Evolutionary conservation across 306 rosid genomes (phyloP).

Genomic region (Trichosanthes cucumerina): DNA sequence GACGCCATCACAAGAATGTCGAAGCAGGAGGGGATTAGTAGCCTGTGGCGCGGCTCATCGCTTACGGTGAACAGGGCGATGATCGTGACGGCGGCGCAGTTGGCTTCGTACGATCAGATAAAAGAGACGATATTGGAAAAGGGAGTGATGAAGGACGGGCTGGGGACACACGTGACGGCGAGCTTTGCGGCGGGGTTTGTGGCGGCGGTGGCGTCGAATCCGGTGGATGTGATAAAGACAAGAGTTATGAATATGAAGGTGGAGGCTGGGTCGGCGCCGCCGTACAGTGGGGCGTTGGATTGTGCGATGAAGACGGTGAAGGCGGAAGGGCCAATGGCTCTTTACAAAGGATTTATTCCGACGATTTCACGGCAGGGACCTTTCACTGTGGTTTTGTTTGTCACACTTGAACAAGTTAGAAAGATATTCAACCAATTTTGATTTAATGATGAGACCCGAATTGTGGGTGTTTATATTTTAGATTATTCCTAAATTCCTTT

Average conservation of each 20-base stretch:
- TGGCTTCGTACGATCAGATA: conserved; percentile 69
- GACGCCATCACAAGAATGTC: conserved; percentile 61
- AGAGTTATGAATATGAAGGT: conserved; percentile 88
- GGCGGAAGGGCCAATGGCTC: conserved; percentile 74
- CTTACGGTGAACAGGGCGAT: conserved; percentile 90
- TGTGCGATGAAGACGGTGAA: conserved; percentile 62
- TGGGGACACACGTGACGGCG: conserved; percentile 71
- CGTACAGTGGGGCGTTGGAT: conserved; percentile 63
- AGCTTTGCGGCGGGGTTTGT: conserved; percentile 85
- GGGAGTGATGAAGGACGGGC: conserved; percentile 53
- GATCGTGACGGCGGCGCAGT: conserved; percentile 87
- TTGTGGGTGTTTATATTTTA: neutral
- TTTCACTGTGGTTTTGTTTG: conserved; percentile 73
- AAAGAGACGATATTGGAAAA: conserved; percentile 55
- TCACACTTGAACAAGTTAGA: conserved; percentile 74
- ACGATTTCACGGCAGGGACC: conserved; percentile 86
- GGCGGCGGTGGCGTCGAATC: conserved; percentile 83
- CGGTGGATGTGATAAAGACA: conserved; percentile 84
- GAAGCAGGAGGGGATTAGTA: conserved; percentile 47
- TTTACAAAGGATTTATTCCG: conserved; percentile 76
- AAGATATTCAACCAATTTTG: conserved; percentile 49
- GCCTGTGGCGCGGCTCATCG: conserved; percentile 85
- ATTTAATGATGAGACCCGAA: conserved; percentile 6
- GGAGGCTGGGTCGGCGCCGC: conserved; percentile 38
- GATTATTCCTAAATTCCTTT: neutral